Evolutionary conservation across 129 eudicot genomes (phyloP).

Genomic region (sunflower (Helianthus annuus)): HanXRQr2.0-SUNRISE NC_035433.2:147899821-147900320

Average conservation of each 20-base stretch:
- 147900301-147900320: constrained; percentile 16
- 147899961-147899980: constrained; percentile 30
- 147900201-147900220: constrained; percentile 34
- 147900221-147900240: constrained; percentile 42
- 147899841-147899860: constrained; percentile 33
- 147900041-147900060: constrained; percentile 37
- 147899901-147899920: constrained; percentile 31
- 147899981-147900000: constrained; percentile 32
- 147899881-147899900: constrained; percentile 27
- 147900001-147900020: constrained; percentile 28
- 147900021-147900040: constrained; percentile 23
- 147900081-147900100: constrained; percentile 30
- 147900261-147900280: constrained; percentile 36
- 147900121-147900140: constrained; percentile 27
- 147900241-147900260: constrained; percentile 35
- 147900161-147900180: constrained; percentile 31
- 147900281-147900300: constrained; percentile 34
- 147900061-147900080: constrained; percentile 29
- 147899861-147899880: constrained; percentile 29
- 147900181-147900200: constrained; percentile 36
- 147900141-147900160: constrained; percentile 24
- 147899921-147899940: constrained; percentile 32
- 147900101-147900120: constrained; percentile 30
- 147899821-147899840: constrained; percentile 32
- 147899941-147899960: constrained; percentile 19